phyloP scores from a whole-genome alignment of 257 asterid species.

The Solanum stenotomum region DNA sequence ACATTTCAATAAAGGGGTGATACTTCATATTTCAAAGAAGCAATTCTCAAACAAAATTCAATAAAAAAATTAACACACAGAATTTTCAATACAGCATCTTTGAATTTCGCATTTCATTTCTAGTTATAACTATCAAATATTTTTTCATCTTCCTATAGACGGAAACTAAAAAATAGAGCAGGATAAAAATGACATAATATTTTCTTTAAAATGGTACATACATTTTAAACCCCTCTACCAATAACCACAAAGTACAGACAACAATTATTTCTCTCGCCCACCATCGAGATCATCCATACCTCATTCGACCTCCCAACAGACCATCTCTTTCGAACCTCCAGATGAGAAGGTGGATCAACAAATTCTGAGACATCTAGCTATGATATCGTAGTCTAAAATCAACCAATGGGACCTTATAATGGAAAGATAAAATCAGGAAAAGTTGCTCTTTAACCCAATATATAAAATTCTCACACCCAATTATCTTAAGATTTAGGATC shows the following conservation, averaged over 20 bases:
- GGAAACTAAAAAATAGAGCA: background rate
- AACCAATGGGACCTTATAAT: background rate
- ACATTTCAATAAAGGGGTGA: background rate
- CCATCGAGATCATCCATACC: background rate
- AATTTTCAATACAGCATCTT: background rate
- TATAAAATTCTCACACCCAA: background rate
- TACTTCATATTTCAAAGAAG: background rate
- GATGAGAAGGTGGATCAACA: background rate
- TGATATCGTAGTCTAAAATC: background rate
- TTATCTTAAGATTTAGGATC: background rate
- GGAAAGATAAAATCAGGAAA: background rate
- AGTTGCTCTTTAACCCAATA: slow-evolving; percentile 1
- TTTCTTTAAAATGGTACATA: background rate
- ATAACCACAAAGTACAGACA: background rate
- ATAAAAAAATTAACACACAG: background rate
- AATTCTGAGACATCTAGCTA: background rate
- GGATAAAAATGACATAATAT: background rate
- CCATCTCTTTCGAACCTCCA: background rate
- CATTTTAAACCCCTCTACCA: background rate
- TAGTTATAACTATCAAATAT: background rate
- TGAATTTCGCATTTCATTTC: background rate
- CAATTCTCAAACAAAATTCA: background rate
- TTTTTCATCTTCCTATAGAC: background rate
- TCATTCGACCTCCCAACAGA: background rate
- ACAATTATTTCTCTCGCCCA: background rate